Conservation (phyloP, 2,329 filamentous ascomycete genomes). For the Epichloe glyceriae region DNA sequence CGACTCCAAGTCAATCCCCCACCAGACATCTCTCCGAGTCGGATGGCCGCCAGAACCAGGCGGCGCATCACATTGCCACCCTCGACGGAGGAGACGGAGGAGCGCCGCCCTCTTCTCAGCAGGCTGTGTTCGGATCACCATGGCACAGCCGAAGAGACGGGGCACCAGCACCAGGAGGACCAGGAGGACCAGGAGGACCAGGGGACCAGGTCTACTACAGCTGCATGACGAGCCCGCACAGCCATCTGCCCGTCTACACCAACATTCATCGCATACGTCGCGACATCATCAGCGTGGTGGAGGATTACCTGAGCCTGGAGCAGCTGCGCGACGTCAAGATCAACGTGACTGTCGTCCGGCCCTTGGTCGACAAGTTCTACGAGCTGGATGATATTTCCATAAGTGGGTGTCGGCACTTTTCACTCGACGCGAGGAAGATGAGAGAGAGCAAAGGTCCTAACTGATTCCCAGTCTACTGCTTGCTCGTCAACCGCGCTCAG, state of each 20-base stretch:
- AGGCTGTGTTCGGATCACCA: constrained; percentile 17
- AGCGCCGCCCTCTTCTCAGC: constrained; percentile 23
- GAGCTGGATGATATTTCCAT: constrained; percentile 69
- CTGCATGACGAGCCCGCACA: constrained; percentile 44
- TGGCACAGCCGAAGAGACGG: constrained; percentile 16
- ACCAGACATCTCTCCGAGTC: no score
- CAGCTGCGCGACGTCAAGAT: constrained; percentile 71
- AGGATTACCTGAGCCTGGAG: constrained; percentile 53
- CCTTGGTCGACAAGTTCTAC: constrained; percentile 73
- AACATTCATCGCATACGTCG: constrained; percentile 61
- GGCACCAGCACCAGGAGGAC: no score
- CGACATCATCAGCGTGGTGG: constrained; percentile 50
- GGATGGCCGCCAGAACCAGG: constrained; percentile 11
- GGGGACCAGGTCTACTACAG: constrained; percentile 34
- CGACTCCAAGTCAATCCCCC: not conserved
- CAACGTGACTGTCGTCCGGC: constrained; percentile 67
- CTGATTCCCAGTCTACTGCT: constrained; percentile 52
- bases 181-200: no score
- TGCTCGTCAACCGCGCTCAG: constrained; percentile 69
- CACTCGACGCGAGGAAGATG: not conserved
- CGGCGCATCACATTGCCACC: constrained; percentile 20
- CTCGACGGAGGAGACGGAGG: constrained; percentile 16
- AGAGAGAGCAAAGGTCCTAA: not conserved
- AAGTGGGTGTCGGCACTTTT: constrained; percentile 28
- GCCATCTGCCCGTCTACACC: constrained; percentile 57